Evolutionary conservation across 2,329 filamentous ascomycete species (phyloP).

Genomic region (Nectriaceae sp.): DNA sequence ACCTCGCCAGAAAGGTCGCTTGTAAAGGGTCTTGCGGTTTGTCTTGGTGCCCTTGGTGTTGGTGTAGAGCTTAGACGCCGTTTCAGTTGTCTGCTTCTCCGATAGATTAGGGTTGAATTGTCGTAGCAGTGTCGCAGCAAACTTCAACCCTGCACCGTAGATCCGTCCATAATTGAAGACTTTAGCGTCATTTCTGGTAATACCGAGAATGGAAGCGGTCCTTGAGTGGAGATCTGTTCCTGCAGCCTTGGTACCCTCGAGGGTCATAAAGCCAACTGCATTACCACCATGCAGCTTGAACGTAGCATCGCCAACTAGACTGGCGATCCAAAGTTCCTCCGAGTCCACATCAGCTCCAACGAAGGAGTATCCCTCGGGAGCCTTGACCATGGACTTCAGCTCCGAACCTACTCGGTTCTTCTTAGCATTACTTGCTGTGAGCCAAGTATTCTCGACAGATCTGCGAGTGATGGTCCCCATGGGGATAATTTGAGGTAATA

Average conservation of each 20-base stretch:
- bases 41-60: slow-evolving; percentile 91
- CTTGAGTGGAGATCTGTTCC: slow-evolving; percentile 94
- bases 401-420: slow-evolving; percentile 94
- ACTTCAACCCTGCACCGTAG: slow-evolving; percentile 95
- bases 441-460: slow-evolving; percentile 96
- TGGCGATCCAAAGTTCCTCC: slow-evolving; percentile 97
- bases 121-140: slow-evolving; percentile 83
- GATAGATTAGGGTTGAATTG: slow-evolving; percentile 90
- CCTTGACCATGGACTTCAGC: slow-evolving; percentile 93
- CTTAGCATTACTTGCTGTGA: slow-evolving; percentile 97
- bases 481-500: slow-evolving; percentile 91
- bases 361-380: slow-evolving; percentile 87
- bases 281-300: slow-evolving; percentile 96
- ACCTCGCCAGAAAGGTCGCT: slow-evolving; percentile 87
- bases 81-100: slow-evolving; percentile 74
- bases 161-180: slow-evolving; percentile 99
- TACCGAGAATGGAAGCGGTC: slow-evolving; percentile 88
- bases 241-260: slow-evolving; percentile 92
- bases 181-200: slow-evolving; percentile 93
- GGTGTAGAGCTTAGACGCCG: slow-evolving; percentile 79
- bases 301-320: slow-evolving; percentile 88
- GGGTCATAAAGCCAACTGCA: slow-evolving; percentile 97
- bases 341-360: slow-evolving; percentile 98
- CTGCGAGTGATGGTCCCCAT: slow-evolving; percentile 97
- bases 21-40: slow-evolving; percentile 68